Evolutionary conservation across 1,139 yeast genomes (phyloP), one percentile per base, ranked within the genome.

Genomic region (Suhomyces chickasaworum): DNA sequence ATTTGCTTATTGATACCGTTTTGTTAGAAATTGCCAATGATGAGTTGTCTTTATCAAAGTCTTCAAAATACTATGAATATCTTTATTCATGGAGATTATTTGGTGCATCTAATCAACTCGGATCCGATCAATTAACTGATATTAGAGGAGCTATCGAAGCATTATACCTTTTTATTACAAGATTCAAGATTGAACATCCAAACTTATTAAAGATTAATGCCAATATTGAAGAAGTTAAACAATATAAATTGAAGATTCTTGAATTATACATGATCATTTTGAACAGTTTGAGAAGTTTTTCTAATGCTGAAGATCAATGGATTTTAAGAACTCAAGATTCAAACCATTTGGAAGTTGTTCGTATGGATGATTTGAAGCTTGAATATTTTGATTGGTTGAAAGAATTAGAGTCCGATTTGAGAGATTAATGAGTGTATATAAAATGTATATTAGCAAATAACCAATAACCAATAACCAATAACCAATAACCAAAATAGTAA

Each of bases 381-480:
- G 77, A 73, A 47, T 71, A 69, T 53, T 59, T 55, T 42, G 60
- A 63, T 37, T 71, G 76, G 76, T 58, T 70, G 38, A 64, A 60
- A 46, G 65, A 63, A 42, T 58, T 71, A 45, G 69, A 67, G 48
- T 50, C 46, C 18, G 73, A 63, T 22, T 50, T 63, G 47, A 50
- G 48, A 36, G 27, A 53, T n/a, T 20, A 39, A 20, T 37, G 15
- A 29, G 25, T 37, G 18, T 23, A 33, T 33, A 40, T 38, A 29
- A n/a, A 31, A 39, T 43, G 38, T 43, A 43, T 25, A 34, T 32
- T 35, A 35, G 35, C 32, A 29, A 10, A 4, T 3, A 29, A 29
- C 16, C 5, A 29, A 13, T 54, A 88, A 17, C 97, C 97, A 44
- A 86, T 71, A 61, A n/a, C n/a, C n/a, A n/a, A n/a, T n/a, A n/a